These are phyloP conservation scores for Posidonia oceanica DNA, from an alignment of 116 monocot genomes.

Conservation along the genomic window DNA sequence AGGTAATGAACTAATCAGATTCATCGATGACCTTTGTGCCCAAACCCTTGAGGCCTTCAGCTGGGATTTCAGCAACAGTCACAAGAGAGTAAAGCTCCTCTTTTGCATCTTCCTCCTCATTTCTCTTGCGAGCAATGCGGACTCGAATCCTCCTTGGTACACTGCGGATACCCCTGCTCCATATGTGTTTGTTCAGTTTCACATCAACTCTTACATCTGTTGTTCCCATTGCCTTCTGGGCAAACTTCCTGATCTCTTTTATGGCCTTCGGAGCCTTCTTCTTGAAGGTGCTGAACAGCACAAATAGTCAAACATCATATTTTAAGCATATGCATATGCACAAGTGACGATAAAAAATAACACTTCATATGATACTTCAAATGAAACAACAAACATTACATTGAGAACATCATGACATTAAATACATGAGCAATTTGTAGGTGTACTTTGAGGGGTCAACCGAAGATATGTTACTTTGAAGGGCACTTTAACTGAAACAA, in stretches of 20 bases:
- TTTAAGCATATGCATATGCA: not conserved
- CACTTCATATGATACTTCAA: too few relatives aligned
- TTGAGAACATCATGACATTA: not conserved
- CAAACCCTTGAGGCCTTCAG: conserved; percentile 22
- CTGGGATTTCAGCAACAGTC: conserved; percentile 23
- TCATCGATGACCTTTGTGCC: conserved; percentile 32
- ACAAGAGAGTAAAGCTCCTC: conserved; percentile 36
- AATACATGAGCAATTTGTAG: too few relatives aligned
- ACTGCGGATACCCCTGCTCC: conserved; percentile 29
- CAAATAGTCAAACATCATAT: not conserved
- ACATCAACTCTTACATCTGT: conserved; percentile 27
- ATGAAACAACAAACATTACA: too few relatives aligned
- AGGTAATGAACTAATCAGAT: not conserved
- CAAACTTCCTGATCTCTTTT: conserved; percentile 30
- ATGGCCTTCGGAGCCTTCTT: conserved; percentile 37
- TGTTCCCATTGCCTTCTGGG: conserved; percentile 32
- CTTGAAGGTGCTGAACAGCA: conserved; percentile 24
- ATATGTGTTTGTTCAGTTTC: conserved; percentile 23
- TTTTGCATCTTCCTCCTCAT: conserved; percentile 37
- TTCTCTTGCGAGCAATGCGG: conserved; percentile 26
- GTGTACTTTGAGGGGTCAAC: too few relatives aligned
- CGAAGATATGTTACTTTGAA: too few relatives aligned
- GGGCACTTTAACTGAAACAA: too few relatives aligned
- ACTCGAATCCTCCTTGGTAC: conserved; percentile 28
- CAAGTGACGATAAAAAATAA: not conserved